A percentile compares a stretch with the other conserved stretches of the same genome.
Conservation (phyloP, 768 basidiomycete genomes). For the Rhizopogon vinicolor region DNA sequence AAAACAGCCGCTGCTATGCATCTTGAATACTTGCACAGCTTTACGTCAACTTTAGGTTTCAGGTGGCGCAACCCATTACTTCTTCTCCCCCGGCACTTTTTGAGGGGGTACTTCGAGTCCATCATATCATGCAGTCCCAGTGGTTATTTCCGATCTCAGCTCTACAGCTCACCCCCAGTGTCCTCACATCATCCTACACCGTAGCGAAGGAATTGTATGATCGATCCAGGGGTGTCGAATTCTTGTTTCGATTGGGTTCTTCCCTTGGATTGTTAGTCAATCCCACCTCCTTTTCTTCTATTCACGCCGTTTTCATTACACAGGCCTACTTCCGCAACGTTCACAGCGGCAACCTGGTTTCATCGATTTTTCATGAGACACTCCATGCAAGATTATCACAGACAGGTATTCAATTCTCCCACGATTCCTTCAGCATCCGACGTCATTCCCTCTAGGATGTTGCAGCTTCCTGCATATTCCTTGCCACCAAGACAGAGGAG, state of each 20-base stretch:
- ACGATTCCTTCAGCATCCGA: constrained; percentile 1
- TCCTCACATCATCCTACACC: constrained; percentile 37
- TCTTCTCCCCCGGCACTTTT: neutral
- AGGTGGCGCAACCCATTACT: neutral
- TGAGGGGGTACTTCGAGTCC: constrained; percentile 6
- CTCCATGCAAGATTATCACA: constrained; percentile 82
- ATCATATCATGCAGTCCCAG: constrained; percentile 35
- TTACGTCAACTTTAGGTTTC: constrained; percentile 3
- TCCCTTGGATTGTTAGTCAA: constrained; percentile 68
- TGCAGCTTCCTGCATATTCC: constrained; percentile 81
- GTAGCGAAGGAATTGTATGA: constrained; percentile 72
- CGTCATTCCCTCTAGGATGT: constrained; percentile 51
- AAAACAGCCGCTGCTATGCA: neutral
- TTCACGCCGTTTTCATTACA: constrained; percentile 9
- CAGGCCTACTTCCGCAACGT: constrained; percentile 78
- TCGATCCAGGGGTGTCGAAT: constrained; percentile 78
- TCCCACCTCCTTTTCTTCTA: constrained; percentile 9
- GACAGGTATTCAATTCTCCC: constrained; percentile 37
- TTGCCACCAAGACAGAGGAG: constrained; percentile 91
- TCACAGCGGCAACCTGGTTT: constrained; percentile 87
- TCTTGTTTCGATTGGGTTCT: constrained; percentile 77
- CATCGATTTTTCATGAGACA: constrained; percentile 89
- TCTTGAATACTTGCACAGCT: constrained; percentile 4
- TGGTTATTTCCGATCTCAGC: constrained; percentile 69
- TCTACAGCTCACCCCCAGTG: constrained; percentile 55